Percentiles rank a stretch among this genome's conserved stretches.
phyloP scores from a whole-genome alignment of 495 filamentous ascomycete genomes.

The Aspergillus ellipticus region DNA sequence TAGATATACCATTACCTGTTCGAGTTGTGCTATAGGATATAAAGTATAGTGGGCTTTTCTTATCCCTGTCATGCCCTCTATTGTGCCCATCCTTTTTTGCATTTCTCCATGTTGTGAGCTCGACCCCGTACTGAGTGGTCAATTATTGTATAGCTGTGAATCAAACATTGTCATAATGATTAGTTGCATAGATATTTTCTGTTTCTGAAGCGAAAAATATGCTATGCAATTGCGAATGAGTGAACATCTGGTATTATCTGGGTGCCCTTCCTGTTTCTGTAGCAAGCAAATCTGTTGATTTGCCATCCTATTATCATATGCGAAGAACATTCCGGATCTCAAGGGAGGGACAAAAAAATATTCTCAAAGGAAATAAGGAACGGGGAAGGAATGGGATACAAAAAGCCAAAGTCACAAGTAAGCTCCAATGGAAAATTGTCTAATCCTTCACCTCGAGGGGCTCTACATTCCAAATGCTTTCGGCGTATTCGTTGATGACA shows the following conservation, averaged over 20 bases:
- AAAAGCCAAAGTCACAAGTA: background rate
- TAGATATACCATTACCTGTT: constrained; percentile 1
- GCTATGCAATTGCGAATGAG: background rate
- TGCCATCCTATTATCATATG: background rate
- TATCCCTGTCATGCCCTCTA: too few relatives aligned
- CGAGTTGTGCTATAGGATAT: background rate
- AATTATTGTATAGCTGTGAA: background rate
- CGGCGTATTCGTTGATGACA: constrained; percentile 98
- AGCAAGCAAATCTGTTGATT: too few relatives aligned
- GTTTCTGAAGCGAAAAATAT: background rate
- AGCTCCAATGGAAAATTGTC: background rate
- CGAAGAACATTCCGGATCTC: background rate
- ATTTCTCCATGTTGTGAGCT: too few relatives aligned
- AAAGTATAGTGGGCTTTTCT: too few relatives aligned
- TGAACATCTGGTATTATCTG: background rate
- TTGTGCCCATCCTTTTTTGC: too few relatives aligned
- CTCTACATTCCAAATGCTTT: constrained; percentile 95
- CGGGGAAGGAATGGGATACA: background rate
- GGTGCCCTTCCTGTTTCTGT: background rate
- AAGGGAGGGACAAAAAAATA: background rate
- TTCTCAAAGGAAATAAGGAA: background rate
- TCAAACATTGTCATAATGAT: background rate
- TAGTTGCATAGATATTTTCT: background rate
- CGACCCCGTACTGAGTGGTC: background rate
- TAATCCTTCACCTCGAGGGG: constrained; percentile 50